A percentile compares a stretch with the other conserved stretches of the same genome.
These are phyloP conservation scores for Alternaria tenuissima DNA, from an alignment of 2,329 filamentous ascomycete genomes.

Conservation along the genomic window DNA sequence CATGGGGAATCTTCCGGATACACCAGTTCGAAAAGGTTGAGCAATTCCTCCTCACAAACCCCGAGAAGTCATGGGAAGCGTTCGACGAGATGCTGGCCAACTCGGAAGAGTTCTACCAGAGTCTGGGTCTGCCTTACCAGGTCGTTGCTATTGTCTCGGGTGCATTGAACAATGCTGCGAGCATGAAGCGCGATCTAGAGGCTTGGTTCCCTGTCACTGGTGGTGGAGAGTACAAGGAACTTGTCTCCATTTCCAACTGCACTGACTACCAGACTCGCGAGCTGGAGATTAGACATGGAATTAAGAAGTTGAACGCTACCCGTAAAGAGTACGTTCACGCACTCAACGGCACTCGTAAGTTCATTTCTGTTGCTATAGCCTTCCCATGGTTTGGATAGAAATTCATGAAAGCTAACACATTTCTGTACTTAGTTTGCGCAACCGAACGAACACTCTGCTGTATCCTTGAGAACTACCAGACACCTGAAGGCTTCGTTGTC, in stretches of 20 bases:
- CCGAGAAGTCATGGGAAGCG: conserved; percentile 84
- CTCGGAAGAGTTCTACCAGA: conserved; percentile 95
- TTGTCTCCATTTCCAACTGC: conserved; percentile 97
- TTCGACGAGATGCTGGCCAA: conserved; percentile 92
- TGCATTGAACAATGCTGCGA: conserved; percentile 62
- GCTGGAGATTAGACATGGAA: conserved; percentile 89
- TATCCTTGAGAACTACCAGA: conserved; percentile 96
- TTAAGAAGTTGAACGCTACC: conserved; percentile 75
- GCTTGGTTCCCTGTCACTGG: conserved; percentile 69
- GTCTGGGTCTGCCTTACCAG: conserved; percentile 86
- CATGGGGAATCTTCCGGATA: conserved; percentile 97
- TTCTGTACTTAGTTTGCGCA: conserved; percentile 68
- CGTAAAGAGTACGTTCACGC: conserved; percentile 96
- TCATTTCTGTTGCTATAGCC: not conserved
- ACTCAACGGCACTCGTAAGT: conserved; percentile 73
- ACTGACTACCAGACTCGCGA: conserved; percentile 96
- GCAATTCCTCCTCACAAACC: conserved; percentile 67
- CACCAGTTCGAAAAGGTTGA: conserved; percentile 87
- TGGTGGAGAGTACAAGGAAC: conserved; percentile 95
- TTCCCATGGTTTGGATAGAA: not conserved
- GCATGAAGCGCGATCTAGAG: conserved; percentile 94
- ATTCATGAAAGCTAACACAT: not conserved
- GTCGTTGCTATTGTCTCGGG: conserved; percentile 96
- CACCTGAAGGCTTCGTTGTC: conserved; percentile 68
- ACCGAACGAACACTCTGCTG: conserved; percentile 94